Conservation (phyloP, 139 green algal genomes). For the Closterium sp. region DNA sequence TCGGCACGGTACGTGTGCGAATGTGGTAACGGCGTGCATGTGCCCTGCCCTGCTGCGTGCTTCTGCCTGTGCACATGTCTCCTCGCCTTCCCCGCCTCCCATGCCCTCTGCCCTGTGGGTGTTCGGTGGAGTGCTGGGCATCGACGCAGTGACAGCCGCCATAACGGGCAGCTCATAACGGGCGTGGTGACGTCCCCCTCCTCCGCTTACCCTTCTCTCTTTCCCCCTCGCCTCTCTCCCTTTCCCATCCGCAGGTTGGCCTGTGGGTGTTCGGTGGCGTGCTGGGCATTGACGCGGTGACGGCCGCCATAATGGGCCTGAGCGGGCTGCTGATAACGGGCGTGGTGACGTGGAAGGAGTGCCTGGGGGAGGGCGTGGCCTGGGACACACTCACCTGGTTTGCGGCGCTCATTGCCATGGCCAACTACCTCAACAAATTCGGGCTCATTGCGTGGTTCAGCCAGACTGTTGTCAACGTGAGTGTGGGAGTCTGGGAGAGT, state of each 20-base stretch:
- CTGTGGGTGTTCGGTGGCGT: conserved; percentile 82
- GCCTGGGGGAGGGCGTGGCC: conserved; percentile 64
- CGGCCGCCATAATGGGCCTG: conserved; percentile 91
- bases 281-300: conserved; percentile 90
- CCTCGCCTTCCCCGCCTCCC: background rate
- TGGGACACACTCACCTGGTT: conserved; percentile 99
- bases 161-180: conserved; percentile 91
- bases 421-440: conserved; percentile 95
- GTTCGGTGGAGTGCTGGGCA: conserved; percentile 78
- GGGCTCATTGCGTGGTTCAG: conserved; percentile 98
- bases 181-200: conserved; percentile 62
- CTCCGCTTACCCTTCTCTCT: background rate
- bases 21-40: background rate
- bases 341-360: conserved; percentile 82
- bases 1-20: conserved; percentile 74
- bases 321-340: conserved; percentile 91
- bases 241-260: conserved; percentile 22
- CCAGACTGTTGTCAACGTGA: conserved; percentile 60
- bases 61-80: background rate
- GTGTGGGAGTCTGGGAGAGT: too few relatives aligned
- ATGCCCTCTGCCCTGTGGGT: conserved; percentile 65
- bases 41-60: background rate
- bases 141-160: conserved; percentile 93
- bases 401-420: conserved; percentile 98
- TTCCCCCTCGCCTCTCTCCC: background rate